Evolutionary conservation across 225 moss, liverwort and hornwort genomes (phyloP).

Genomic region (Straminergon stramineum): DNA sequence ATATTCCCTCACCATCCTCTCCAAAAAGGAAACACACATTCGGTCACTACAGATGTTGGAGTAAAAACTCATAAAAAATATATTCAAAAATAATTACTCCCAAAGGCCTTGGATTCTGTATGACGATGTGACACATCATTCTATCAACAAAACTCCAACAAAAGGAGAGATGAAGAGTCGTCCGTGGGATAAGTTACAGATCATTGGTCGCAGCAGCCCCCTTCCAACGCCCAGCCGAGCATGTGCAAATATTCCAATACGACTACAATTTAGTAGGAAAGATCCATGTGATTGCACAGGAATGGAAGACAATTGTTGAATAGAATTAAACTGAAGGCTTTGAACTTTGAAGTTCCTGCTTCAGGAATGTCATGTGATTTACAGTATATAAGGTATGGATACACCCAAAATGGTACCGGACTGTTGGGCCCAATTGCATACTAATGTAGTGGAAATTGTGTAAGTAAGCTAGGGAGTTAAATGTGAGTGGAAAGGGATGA

Average conservation of each 20-base stretch:
- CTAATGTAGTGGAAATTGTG: too few relatives aligned
- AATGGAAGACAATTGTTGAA: not conserved
- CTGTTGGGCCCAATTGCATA: too few relatives aligned
- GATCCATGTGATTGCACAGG: not conserved
- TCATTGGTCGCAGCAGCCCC: not conserved
- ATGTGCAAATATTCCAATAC: not conserved
- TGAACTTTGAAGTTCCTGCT: not conserved
- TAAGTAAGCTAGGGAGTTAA: not conserved
- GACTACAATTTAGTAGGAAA: too few relatives aligned
- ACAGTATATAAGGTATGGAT: too few relatives aligned
- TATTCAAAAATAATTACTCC: not conserved
- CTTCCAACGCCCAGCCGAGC: not conserved
- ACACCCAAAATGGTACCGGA: not conserved
- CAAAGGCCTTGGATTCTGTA: not conserved
- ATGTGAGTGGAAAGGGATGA: not conserved
- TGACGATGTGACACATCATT: not conserved
- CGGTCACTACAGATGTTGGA: not conserved
- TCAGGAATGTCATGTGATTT: not conserved
- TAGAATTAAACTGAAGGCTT: not conserved
- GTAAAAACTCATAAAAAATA: not conserved
- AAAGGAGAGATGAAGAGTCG: not conserved
- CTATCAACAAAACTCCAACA: not conserved
- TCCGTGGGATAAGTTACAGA: not conserved
- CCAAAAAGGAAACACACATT: not conserved
- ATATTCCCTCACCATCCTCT: too few relatives aligned